Percentiles rank a stretch among this genome's conserved stretches.
Conservation (phyloP, 805 yeast genomes). For the Candida maris region DNA sequence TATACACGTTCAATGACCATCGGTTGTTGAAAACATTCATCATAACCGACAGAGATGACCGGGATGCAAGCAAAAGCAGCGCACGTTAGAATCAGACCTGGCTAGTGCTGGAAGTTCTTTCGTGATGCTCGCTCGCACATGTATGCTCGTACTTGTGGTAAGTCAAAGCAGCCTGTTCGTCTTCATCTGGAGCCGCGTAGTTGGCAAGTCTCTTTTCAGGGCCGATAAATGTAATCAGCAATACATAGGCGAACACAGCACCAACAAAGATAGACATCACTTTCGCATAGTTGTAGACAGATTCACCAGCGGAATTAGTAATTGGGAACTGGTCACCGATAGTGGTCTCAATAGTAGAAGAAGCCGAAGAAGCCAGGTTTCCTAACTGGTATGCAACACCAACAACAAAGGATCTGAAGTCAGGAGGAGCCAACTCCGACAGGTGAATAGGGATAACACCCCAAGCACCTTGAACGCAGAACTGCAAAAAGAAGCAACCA, state of each 20-base stretch:
- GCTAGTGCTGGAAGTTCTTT: no score
- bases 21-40: conserved; percentile 4
- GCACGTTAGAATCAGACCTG: no score
- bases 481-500: conserved; percentile 59
- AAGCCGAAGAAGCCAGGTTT: conserved; percentile 62
- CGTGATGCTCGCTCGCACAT: no score
- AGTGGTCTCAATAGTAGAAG: conserved; percentile 65
- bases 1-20: conserved; percentile 15
- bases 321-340: conserved; percentile 56
- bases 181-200: no score
- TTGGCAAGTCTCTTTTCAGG: conserved; percentile 52
- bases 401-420: conserved; percentile 57
- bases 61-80: no score
- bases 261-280: conserved; percentile 69
- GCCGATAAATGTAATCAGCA: conserved; percentile 51
- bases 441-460: conserved; percentile 63
- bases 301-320: conserved; percentile 27
- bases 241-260: conserved; percentile 52
- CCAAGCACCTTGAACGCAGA: conserved; percentile 68
- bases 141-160: no score
- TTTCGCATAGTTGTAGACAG: conserved; percentile 47
- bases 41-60: not conserved
- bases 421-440: conserved; percentile 59
- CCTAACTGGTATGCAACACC: conserved; percentile 69
- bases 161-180: not conserved